phyloP scores from a whole-genome alignment of 176 grass and related monocot genomes.

The Triticum monococcum region DNA sequence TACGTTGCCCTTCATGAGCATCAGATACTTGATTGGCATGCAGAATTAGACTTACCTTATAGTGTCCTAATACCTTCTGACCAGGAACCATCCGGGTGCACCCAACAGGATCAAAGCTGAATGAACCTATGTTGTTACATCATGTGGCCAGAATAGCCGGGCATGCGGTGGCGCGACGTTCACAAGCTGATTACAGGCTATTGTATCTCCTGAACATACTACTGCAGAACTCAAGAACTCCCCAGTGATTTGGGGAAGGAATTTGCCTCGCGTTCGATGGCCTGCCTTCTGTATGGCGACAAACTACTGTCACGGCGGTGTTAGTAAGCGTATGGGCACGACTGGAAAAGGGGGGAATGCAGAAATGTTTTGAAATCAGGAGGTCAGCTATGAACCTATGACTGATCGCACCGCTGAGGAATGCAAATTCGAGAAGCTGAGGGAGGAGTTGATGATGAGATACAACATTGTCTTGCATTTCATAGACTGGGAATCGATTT shows the following conservation, averaged over 20 bases:
- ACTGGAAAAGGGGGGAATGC: background rate
- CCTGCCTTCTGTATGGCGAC: background rate
- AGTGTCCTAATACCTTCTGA: background rate
- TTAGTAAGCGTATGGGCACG: background rate
- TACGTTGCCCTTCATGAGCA: background rate
- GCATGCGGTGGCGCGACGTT: background rate
- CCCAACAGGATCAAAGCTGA: constrained; percentile 6
- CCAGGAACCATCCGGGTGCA: background rate
- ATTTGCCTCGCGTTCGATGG: background rate
- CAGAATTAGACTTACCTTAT: background rate
- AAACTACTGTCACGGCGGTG: background rate
- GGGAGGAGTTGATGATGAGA: background rate
- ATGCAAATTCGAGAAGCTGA: background rate
- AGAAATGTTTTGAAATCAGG: background rate
- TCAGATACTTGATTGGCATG: background rate
- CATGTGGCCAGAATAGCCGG: background rate
- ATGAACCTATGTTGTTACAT: constrained; percentile 2
- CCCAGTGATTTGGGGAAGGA: background rate
- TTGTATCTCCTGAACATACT: background rate
- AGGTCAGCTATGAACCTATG: background rate
- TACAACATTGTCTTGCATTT: background rate
- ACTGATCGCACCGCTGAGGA: background rate
- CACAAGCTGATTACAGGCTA: background rate
- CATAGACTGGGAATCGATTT: background rate
- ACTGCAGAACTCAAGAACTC: background rate